Evolutionary conservation across 768 basidiomycete species (phyloP).

Genomic region (Ramaria sp.): DNA sequence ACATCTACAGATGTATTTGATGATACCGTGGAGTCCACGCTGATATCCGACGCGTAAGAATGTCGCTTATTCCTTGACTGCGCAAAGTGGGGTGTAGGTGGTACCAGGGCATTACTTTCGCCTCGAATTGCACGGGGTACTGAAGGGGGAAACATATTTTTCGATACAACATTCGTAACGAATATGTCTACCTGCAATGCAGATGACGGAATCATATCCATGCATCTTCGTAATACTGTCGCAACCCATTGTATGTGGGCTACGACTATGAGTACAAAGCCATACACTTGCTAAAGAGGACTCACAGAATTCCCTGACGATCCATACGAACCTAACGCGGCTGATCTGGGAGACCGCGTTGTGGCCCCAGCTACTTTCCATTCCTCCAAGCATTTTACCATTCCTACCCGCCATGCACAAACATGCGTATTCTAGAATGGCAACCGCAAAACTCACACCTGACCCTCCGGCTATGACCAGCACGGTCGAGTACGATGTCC

Average conservation of each 20-base stretch:
- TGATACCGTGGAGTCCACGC: slow-evolving; percentile 10
- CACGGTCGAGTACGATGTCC: slow-evolving; percentile 47
- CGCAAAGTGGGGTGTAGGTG: slow-evolving; percentile 24
- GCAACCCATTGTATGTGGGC: slow-evolving; percentile 76
- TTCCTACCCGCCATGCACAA: slow-evolving; percentile 46
- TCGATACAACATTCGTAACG: slow-evolving; percentile 40
- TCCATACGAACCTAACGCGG: slow-evolving; percentile 67
- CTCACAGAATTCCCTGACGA: slow-evolving; percentile 66
- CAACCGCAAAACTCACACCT: slow-evolving; percentile 61
- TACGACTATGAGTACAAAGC: slow-evolving; percentile 16
- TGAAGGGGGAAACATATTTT: neutral
- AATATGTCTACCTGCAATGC: slow-evolving; percentile 60
- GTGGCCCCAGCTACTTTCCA: slow-evolving; percentile 31
- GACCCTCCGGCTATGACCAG: slow-evolving; percentile 63
- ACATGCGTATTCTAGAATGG: slow-evolving; percentile 54
- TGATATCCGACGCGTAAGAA: slow-evolving; percentile 10
- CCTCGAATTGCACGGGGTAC: neutral
- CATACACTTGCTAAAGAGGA: slow-evolving; percentile 9
- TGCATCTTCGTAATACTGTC: slow-evolving; percentile 48
- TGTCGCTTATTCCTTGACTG: neutral
- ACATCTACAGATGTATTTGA: slow-evolving; percentile 13
- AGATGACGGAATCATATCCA: slow-evolving; percentile 36
- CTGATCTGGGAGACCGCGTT: slow-evolving; percentile 26
- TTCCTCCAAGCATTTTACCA: slow-evolving; percentile 36
- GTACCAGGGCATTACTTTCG: slow-evolving; percentile 21